Evolutionary conservation across 345 rosid species (phyloP).

Genomic region (Abelmoschus esculentus): DNA sequence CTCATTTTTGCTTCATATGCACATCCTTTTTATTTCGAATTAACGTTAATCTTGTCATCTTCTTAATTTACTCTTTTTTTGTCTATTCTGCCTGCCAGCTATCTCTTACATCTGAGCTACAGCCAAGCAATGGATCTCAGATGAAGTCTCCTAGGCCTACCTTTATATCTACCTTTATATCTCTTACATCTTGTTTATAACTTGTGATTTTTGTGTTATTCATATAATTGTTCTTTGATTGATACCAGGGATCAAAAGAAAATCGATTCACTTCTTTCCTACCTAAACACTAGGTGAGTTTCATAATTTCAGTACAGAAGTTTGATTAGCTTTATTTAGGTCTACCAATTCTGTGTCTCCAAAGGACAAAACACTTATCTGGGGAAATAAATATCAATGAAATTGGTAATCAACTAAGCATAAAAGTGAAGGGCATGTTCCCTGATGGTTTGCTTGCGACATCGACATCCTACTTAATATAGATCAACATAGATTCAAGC

Average conservation of each 20-base stretch:
- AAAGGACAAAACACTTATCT: constrained; percentile 29
- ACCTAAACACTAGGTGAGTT: constrained; percentile 54
- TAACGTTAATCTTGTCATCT: not conserved
- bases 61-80: not conserved
- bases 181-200: too few species aligned
- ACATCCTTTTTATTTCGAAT: not conserved
- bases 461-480: not conserved
- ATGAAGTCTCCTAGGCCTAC: constrained; percentile 29
- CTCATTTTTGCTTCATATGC: not conserved
- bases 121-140: constrained; percentile 38
- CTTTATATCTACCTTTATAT: constrained; percentile 19
- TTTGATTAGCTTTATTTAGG: not conserved
- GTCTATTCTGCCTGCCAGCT: constrained; percentile 35
- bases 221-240: constrained; percentile 33
- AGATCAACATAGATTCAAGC: not conserved
- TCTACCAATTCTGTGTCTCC: not conserved
- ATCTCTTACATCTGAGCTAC: constrained; percentile 51
- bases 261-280: constrained; percentile 53
- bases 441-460: not conserved
- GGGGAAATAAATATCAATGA: constrained; percentile 31
- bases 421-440: constrained; percentile 25
- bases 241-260: constrained; percentile 82
- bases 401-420: constrained; percentile 29
- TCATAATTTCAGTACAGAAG: not conserved
- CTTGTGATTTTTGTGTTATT: constrained; percentile 5